Evolutionary conservation across 2,329 filamentous ascomycete genomes (phyloP), one percentile per base, ranked within the genome.

Genomic region (Paraconiothyrium sp.): DNA sequence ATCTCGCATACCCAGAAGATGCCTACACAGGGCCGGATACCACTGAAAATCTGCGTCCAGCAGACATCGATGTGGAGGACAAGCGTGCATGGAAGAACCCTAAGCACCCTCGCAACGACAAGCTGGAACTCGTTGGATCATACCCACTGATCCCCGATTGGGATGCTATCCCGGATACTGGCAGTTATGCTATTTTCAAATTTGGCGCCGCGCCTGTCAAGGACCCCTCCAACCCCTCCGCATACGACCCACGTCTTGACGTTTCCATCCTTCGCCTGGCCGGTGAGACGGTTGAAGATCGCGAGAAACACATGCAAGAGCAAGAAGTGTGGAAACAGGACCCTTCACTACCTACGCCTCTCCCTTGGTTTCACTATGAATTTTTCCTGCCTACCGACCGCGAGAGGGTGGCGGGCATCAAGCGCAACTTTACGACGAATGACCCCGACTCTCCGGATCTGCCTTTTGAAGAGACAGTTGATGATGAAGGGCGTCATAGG

Each of bases 1-100:
- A 90, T 72, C 81, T 89, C 58, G 88, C 88, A 13, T 88, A 90
- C 41, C 87, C 88, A 13, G 83, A 88, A 65, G 61, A 89, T 84
- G 76, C 89, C 80, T 82, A 92, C 89, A 83, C 87, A 84, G 83
- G 88, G 80, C 80, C 90, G 84, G 85, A 92, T 88, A 84, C 81
- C 22, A 75, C 79, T 2, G 82, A 81, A 41, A 83, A 81, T 24
- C 78, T 89, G 35, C 83, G 84, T 49, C 86, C 85, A 39, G 83
- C 86, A 48, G 80, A 83, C 24, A 76, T 84, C 24, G 84, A 84
- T 1, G 81, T 84, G 32, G 82, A 84, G 44, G 88, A 90, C 65
- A 77, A 79, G 20, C 82, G 85, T 59, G 87, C 87, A 2, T 90
- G 88, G 88, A 83, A 83, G 47, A 81, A 82, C 48, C 88, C 88